Evolutionary conservation across 2,329 filamentous ascomycete species (phyloP).

Genomic region (Leptographium wingfieldii): DNA sequence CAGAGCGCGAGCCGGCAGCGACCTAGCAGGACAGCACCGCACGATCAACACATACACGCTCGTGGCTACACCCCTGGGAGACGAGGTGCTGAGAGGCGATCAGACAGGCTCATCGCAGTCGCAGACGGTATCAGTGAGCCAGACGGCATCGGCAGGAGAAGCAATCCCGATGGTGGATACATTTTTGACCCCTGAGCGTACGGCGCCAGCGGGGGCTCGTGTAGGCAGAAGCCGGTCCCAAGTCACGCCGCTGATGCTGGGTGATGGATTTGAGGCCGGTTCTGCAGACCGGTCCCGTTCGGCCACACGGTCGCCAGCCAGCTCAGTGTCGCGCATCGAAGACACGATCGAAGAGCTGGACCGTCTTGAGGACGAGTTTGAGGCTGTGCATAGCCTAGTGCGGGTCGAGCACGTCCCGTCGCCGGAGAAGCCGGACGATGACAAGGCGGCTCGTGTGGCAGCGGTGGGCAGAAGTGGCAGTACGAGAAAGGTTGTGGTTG

Average conservation of each 20-base stretch:
- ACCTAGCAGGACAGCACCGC: slow-evolving; percentile 12
- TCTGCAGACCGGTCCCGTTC: slow-evolving; percentile 4
- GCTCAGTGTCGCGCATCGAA: slow-evolving; percentile 35
- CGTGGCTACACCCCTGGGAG: slow-evolving; percentile 31
- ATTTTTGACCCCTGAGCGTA: not conserved
- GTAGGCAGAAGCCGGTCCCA: not conserved
- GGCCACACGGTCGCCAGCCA: slow-evolving; percentile 6
- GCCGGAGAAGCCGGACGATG: slow-evolving; percentile 17
- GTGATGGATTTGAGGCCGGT: not conserved
- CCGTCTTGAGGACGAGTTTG: slow-evolving; percentile 47
- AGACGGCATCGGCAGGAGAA: not conserved
- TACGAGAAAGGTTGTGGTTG: not conserved
- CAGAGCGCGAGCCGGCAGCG: slow-evolving; percentile 16
- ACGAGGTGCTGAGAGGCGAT: not conserved
- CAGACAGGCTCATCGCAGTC: not conserved
- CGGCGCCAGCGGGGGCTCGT: not conserved
- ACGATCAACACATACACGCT: slow-evolving; percentile 30
- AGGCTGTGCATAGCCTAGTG: slow-evolving; percentile 34
- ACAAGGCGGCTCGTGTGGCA: not conserved
- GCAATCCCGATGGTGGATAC: slow-evolving; percentile 8
- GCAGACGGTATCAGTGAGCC: not conserved
- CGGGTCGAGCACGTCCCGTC: slow-evolving; percentile 21
- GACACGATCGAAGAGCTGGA: slow-evolving; percentile 53
- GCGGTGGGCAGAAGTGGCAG: not conserved
- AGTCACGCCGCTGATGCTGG: slow-evolving; percentile 3